phyloP scores from a whole-genome alignment of 345 rosid species.

The Nephelium lappaceum region DNA sequence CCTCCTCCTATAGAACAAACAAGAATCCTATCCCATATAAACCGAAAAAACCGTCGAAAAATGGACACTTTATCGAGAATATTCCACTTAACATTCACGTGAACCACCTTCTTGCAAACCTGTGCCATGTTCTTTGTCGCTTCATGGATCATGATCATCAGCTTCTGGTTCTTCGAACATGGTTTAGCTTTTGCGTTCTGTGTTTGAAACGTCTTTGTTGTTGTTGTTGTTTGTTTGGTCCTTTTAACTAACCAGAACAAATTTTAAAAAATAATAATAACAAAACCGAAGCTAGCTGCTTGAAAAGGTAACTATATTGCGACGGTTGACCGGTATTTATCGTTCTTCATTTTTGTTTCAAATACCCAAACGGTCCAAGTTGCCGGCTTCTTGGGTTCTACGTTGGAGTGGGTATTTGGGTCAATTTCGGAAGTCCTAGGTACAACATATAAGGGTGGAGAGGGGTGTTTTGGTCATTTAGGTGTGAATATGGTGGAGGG shows the following conservation, averaged over 20 bases:
- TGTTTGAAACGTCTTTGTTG: background rate
- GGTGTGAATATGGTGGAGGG: background rate
- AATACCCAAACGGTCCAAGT: slow-evolving; percentile 36
- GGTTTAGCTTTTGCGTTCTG: background rate
- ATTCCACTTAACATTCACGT: slow-evolving; percentile 58
- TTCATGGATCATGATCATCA: slow-evolving; percentile 32
- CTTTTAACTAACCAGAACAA: slow-evolving; percentile 15
- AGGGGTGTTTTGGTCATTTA: background rate
- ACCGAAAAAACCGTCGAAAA: slow-evolving; percentile 63
- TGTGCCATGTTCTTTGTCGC: slow-evolving; percentile 55
- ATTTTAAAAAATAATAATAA: background rate
- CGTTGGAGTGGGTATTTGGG: slow-evolving; percentile 30
- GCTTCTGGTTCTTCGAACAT: background rate
- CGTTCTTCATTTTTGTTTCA: background rate
- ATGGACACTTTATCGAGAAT: slow-evolving; percentile 55
- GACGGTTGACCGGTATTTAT: slow-evolving; percentile 54
- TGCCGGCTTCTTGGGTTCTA: slow-evolving; percentile 49
- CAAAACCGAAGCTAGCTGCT: background rate
- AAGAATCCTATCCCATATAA: slow-evolving; percentile 78
- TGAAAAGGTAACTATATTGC: background rate
- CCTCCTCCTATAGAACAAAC: slow-evolving; percentile 55
- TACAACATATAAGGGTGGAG: background rate
- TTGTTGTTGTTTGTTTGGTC: background rate
- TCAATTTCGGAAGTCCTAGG: slow-evolving; percentile 21
- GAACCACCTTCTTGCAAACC: slow-evolving; percentile 53